phyloP scores from a whole-genome alignment of 2,329 filamentous ascomycete species.

The Leptodontidium sp. region DNA sequence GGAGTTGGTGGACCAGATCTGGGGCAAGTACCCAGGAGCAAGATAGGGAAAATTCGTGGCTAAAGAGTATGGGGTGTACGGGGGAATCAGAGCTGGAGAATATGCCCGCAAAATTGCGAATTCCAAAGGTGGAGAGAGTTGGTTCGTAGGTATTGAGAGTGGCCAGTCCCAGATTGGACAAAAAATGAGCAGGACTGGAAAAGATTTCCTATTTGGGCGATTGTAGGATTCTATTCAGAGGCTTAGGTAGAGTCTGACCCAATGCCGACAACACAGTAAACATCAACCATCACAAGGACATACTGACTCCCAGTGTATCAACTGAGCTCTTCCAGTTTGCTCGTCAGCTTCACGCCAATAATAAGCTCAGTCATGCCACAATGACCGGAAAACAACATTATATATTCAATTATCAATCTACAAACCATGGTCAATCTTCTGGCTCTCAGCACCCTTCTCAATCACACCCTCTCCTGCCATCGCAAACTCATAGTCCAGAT shows the following conservation, averaged over 20 bases:
- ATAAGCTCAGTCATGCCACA: neutral
- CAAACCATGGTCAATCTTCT: constrained; percentile 42
- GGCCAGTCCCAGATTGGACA: neutral
- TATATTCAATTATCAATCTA: constrained; percentile 21
- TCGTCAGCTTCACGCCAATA: neutral
- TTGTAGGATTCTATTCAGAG: neutral
- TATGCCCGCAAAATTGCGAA: neutral
- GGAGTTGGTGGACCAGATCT: constrained; percentile 29
- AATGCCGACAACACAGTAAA: neutral
- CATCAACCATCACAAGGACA: neutral
- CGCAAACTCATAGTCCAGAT: constrained; percentile 57
- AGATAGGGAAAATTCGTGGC: constrained; percentile 20
- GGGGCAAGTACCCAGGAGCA: constrained; percentile 13
- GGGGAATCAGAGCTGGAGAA: neutral
- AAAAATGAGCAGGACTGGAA: neutral
- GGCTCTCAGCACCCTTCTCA: constrained; percentile 43
- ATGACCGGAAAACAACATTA: neutral
- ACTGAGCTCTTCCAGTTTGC: neutral
- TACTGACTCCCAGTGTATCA: neutral
- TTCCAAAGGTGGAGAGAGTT: neutral
- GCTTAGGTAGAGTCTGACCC: neutral
- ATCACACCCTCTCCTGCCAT: constrained; percentile 48
- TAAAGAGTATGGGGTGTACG: constrained; percentile 23
- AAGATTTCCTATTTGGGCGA: neutral
- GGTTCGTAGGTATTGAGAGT: neutral